Base-by-base conservation (phyloP, 225 moss, liverwort and hornwort genomes). In the Physcomitrium patens region DNA sequence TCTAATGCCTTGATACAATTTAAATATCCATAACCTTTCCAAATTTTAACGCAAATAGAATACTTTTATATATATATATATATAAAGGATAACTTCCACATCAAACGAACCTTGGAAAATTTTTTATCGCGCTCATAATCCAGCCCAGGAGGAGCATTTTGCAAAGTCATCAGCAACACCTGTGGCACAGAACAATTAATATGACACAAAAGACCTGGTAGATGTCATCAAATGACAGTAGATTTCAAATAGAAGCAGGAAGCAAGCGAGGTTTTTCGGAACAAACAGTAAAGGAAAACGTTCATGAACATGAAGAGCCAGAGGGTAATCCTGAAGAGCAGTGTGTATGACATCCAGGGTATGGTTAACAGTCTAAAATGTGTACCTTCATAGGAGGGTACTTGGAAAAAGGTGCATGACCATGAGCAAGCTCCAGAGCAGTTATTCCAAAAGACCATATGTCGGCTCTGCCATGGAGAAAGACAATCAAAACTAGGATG, bases 371-470 rank as follows among this genome's bases (percentile, higher is more conserved):
- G 17, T 50, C 47, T 48, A 48, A 44, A n/a, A 49, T 27, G 56
- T 28, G 20, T 22, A 92, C 92, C 87, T 92, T 92, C 89, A 92
- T 92, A 5, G 92, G 92, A 17, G 92, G 92, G 60, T 85, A 92
- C 64, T 89, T 92, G 10, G 89, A 89, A 58, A 89, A 89, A 0
- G 92, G 92, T 1, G 92, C 92, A 65, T 92, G 92, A 42, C 92
- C 92, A 71, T 89, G 89, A 0, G 92, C 92, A 64, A 92, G 92
- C 79, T 92, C 92, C 78, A 92, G 73, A 18, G 89, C 86, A 64
- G 92, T 92, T 68, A 92, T 92, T 20, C 92, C 92, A 63, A 92
- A 92, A 10, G 89, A 89, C 92, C 92, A 92, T 18, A 92, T 89
- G 62, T 92, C 92, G 14, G 92, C 92, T 69, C 82, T 82, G 78